Evolutionary conservation across 2,329 filamentous ascomycete species (phyloP).

Genomic region (Neofusicoccum cordaticola): DNA sequence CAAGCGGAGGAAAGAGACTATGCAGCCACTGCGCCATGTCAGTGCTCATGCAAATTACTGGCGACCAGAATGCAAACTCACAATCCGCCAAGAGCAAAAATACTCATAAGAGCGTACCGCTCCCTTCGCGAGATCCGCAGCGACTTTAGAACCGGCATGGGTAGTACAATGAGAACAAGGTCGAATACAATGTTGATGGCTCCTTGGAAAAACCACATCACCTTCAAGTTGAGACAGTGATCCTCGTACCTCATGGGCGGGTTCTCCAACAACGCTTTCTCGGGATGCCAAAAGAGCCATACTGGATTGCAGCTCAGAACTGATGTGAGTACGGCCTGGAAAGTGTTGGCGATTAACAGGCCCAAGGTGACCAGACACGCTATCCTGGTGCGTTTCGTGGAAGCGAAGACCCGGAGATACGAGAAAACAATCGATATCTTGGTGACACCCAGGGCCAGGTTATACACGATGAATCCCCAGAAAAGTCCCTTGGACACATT

Average conservation of each 20-base stretch:
- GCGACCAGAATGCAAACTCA: conserved; percentile 17
- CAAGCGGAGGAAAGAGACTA: conserved; percentile 33
- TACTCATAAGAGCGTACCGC: conserved; percentile 29
- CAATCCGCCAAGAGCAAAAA: conserved; percentile 34
- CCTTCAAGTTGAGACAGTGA: conserved; percentile 26
- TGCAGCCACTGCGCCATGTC: conserved; percentile 24
- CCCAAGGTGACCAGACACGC: too few relatives aligned
- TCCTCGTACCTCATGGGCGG: background rate
- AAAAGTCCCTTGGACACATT: background rate
- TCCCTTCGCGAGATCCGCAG: conserved; percentile 29
- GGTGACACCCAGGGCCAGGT: conserved; percentile 55
- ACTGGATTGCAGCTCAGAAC: too few relatives aligned
- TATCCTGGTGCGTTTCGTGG: too few relatives aligned
- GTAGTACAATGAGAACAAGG: conserved; percentile 29
- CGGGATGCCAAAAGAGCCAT: too few relatives aligned
- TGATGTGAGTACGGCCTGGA: too few relatives aligned
- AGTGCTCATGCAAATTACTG: background rate
- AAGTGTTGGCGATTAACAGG: too few relatives aligned
- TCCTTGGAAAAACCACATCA: conserved; percentile 31
- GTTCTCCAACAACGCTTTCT: too few relatives aligned
- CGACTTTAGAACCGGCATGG: conserved; percentile 30
- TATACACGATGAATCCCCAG: conserved; percentile 32
- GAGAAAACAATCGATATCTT: conserved; percentile 34
- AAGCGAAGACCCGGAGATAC: too few relatives aligned
- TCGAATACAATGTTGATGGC: conserved; percentile 34